Evolutionary conservation across 2,329 filamentous ascomycete genomes (phyloP).

Genomic region (Botrytis medusae): DNA sequence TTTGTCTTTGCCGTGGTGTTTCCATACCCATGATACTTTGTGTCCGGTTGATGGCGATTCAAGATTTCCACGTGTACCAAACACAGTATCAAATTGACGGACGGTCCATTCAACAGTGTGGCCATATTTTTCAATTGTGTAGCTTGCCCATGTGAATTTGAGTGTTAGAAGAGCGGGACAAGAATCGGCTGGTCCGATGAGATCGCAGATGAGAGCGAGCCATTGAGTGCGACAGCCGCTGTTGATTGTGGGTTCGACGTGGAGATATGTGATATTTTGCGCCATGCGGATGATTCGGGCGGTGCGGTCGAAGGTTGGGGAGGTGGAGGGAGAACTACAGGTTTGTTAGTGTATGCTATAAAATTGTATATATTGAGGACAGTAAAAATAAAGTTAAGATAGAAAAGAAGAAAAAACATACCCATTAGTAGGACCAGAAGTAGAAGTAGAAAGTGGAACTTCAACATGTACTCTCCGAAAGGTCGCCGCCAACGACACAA

Average conservation of each 20-base stretch:
- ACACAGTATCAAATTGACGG: background rate
- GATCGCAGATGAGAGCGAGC: background rate
- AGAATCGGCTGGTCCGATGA: background rate
- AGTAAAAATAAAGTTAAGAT: background rate
- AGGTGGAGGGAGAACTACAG: background rate
- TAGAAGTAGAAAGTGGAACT: background rate
- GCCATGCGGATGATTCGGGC: slow-evolving; percentile 6
- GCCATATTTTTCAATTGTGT: background rate
- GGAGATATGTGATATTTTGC: slow-evolving; percentile 1
- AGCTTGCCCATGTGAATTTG: background rate
- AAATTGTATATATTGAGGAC: too few species aligned
- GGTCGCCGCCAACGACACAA: background rate
- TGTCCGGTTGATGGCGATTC: background rate
- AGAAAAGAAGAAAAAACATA: background rate
- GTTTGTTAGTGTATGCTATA: background rate
- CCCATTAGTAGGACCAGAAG: background rate
- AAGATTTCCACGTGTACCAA: background rate
- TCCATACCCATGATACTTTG: background rate
- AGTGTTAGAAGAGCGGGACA: background rate
- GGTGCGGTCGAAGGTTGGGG: slow-evolving; percentile 5
- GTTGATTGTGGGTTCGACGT: background rate
- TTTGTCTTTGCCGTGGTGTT: background rate
- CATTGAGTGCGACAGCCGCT: background rate
- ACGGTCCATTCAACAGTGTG: background rate
- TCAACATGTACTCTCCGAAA: background rate